A percentile compares a stretch with the other conserved stretches of the same genome.
phyloP scores from a whole-genome alignment of 345 rosid genomes.

The Durio zibethinus region DNA sequence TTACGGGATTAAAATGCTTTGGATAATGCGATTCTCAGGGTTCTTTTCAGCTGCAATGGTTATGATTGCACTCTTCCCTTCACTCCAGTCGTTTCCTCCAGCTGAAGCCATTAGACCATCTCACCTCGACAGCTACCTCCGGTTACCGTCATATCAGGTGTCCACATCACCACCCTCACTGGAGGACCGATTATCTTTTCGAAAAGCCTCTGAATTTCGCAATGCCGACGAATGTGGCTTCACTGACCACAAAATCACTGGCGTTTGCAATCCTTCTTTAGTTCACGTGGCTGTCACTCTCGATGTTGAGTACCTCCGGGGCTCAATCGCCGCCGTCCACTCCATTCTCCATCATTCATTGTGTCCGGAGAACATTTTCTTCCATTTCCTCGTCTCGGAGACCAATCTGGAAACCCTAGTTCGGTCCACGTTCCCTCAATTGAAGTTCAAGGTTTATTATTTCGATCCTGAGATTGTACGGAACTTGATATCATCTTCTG shows the following conservation, averaged over 20 bases:
- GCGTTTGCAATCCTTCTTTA: constrained; percentile 72
- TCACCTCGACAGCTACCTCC: constrained; percentile 43
- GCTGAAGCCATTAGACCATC: constrained; percentile 90
- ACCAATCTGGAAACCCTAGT: constrained; percentile 58
- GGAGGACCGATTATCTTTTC: constrained; percentile 48
- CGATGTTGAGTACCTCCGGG: constrained; percentile 86
- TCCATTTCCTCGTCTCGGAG: constrained; percentile 81
- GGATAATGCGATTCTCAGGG: constrained; percentile 70
- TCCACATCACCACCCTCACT: constrained; percentile 9
- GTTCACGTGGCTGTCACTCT: constrained; percentile 93
- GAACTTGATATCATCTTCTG: constrained; percentile 73
- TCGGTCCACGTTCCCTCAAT: constrained; percentile 69
- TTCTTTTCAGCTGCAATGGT: constrained; percentile 66
- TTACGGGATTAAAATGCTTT: constrained; percentile 52
- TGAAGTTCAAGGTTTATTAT: constrained; percentile 80
- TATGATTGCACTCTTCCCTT: constrained; percentile 72
- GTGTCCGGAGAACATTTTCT: constrained; percentile 85
- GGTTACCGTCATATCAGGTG: constrained; percentile 26
- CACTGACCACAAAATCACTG: constrained; percentile 27
- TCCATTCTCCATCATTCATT: constrained; percentile 70
- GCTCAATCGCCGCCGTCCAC: constrained; percentile 94
- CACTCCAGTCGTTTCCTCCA: constrained; percentile 86
- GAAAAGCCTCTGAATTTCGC: constrained; percentile 53
- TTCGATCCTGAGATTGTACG: constrained; percentile 81
- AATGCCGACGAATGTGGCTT: constrained; percentile 82